Base-by-base conservation (phyloP, 1,284 basidiomycete genomes). In the Apiotrichum laibachii region DNA sequence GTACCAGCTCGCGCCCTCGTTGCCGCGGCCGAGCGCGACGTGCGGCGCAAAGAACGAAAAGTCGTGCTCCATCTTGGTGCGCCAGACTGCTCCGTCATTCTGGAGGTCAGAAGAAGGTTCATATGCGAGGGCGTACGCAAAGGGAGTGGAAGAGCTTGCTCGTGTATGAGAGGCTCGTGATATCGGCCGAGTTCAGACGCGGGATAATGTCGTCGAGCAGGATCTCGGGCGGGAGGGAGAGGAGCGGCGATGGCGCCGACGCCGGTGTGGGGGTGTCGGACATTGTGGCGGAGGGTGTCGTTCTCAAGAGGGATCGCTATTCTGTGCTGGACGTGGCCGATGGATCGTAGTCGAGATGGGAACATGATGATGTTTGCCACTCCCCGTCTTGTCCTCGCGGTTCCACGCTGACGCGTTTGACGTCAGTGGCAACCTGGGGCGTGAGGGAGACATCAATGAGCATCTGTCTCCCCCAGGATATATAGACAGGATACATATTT, bases 61-160 rank as follows among this genome's bases (percentile, higher is more conserved):
- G 72, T 93, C 90, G n/a, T 76, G 71, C 40, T 82, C 72, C 10
- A 90, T 81, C 65, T 85, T 87, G 35, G 82, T 80, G 67, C 86
- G 86, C 90, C 90, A 93, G 61, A 92, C 83, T 0, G 85, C 84
- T 49, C 90, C 86, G 71, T 92, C 89, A n/a, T 83, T 80, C 72
- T 74, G 56, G 15, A 2, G 2, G 15, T 57, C 44, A 60, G 57
- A 26, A n/a, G 4, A 33, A 8, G 70, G 54, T 16, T 82, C 79
- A 66, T 31, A 31, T 31, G 88, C 86, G 68, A 4, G 31, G 66
- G n/a, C 72, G 51, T 50, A 74, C 72, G 3, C 65, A 61, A 5
- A 74, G 61, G 21, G 39, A 40, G 53, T 72, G 60, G 34, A 72
- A 60, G 16, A 64, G 52, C 51, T 64, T 66, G 62, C 61, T 66